Conservation (phyloP, 208 protist genomes). For the Entamoeba histolytica region DNA sequence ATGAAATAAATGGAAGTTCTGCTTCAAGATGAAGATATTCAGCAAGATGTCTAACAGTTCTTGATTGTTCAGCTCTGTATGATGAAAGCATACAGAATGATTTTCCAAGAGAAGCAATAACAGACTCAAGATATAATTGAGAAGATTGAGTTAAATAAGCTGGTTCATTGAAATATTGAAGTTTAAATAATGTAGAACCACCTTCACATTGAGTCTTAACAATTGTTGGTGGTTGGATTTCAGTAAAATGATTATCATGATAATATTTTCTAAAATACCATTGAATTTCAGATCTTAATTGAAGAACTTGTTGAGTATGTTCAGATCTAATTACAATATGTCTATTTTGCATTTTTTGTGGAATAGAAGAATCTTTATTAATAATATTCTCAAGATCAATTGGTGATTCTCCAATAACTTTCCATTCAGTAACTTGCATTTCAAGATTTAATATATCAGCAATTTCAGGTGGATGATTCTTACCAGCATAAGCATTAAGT, state of each 20-base stretch:
- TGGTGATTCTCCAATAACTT: conserved; percentile 38
- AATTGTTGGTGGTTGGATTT: conserved; percentile 82
- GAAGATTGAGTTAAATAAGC: conserved; percentile 91
- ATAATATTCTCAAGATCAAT: conserved; percentile 39
- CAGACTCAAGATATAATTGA: conserved; percentile 91
- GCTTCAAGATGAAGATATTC: conserved; percentile 92
- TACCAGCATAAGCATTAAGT: conserved; percentile 39
- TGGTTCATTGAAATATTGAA: conserved; percentile 78
- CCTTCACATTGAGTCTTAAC: conserved; percentile 89
- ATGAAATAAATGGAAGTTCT: conserved; percentile 78
- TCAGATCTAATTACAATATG: conserved; percentile 72
- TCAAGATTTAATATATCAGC: conserved; percentile 41
- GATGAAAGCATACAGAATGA: conserved; percentile 75
- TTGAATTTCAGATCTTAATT: conserved; percentile 58
- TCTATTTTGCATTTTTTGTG: conserved; percentile 68
- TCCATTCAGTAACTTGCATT: conserved; percentile 44
- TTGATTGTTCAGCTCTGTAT: conserved; percentile 86
- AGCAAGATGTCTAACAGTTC: conserved; percentile 80
- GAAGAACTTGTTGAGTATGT: conserved; percentile 55
- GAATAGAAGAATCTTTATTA: conserved; percentile 45
- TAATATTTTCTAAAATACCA: conserved; percentile 77
- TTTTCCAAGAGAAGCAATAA: conserved; percentile 68
- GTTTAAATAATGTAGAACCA: conserved; percentile 81
- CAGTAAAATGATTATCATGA: conserved; percentile 53
- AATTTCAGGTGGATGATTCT: conserved; percentile 35